phyloP scores from a whole-genome alignment of 164 flowering plant genomes.

The Tetrastigma voinierianum region DNA sequence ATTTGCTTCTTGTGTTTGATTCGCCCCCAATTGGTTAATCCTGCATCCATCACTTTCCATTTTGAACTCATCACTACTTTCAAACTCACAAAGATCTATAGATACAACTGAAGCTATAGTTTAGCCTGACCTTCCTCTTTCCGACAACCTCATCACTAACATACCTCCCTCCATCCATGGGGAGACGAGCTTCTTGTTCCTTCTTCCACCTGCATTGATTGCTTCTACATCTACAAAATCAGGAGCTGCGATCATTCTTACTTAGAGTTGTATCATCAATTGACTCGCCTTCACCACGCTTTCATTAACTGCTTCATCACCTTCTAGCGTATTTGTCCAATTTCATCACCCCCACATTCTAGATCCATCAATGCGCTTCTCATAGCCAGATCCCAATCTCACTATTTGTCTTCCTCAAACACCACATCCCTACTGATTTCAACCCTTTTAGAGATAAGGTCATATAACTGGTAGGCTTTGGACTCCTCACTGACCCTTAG shows the following conservation, averaged over 20 bases:
- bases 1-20: no score
- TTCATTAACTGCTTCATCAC: not conserved
- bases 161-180: not conserved
- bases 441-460: not conserved
- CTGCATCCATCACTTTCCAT: no score
- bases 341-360: not conserved
- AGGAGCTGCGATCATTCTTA: no score
- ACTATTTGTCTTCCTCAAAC: conserved; percentile 1
- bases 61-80: no score
- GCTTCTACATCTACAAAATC: no score
- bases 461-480: conserved; percentile 6
- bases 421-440: not conserved
- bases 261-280: no score
- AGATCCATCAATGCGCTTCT: not conserved
- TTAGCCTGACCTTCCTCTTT: conserved; percentile 5
- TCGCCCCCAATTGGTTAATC: no score
- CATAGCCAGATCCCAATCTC: conserved; percentile 3
- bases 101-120: conserved; percentile 2
- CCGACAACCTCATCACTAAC: no score
- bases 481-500: not conserved
- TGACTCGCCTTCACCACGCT: not conserved
- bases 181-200: conserved; percentile 1
- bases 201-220: not conserved
- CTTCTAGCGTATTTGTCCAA: not conserved
- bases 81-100: not conserved